Conservation (phyloP, 768 basidiomycete genomes). For the Russula sp. region DNA sequence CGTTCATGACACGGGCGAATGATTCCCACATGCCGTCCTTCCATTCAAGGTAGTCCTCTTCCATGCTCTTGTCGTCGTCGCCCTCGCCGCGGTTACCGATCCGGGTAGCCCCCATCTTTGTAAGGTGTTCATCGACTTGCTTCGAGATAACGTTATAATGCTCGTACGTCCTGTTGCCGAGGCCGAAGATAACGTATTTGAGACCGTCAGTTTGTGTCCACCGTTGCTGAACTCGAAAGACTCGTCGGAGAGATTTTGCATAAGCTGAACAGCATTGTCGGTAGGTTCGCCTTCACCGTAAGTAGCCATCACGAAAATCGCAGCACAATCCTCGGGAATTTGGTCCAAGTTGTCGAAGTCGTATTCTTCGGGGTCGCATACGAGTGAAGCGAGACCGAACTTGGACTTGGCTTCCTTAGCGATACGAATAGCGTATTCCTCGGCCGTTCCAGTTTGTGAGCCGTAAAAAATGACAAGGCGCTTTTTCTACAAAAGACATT, state of each 20-base stretch:
- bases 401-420: constrained; percentile 98
- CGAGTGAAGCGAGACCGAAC: constrained; percentile 91
- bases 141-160: constrained; percentile 92
- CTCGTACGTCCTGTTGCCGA: constrained; percentile 93
- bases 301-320: constrained; percentile 95
- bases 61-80: constrained; percentile 99
- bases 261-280: constrained; percentile 92
- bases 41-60: constrained; percentile 99
- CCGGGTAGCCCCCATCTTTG: constrained; percentile 76
- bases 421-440: constrained; percentile 95
- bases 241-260: constrained; percentile 87
- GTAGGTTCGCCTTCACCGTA: constrained; percentile 99
- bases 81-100: constrained; percentile 93
- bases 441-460: constrained; percentile 97
- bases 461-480: constrained; percentile 97
- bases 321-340: constrained; percentile 81
- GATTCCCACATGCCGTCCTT: constrained; percentile 97
- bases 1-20: constrained; percentile 75
- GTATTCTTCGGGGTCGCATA: constrained; percentile 98
- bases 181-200: constrained; percentile 92
- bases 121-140: constrained; percentile 68
- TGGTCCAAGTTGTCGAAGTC: constrained; percentile 96
- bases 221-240: constrained; percentile 86
- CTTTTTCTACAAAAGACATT: constrained; percentile 66
- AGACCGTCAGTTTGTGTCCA: constrained; percentile 72